Evolutionary conservation across 1,284 basidiomycete genomes (phyloP), one percentile per base, ranked within the genome.

Genomic region (Hemileia vastatrix): DNA sequence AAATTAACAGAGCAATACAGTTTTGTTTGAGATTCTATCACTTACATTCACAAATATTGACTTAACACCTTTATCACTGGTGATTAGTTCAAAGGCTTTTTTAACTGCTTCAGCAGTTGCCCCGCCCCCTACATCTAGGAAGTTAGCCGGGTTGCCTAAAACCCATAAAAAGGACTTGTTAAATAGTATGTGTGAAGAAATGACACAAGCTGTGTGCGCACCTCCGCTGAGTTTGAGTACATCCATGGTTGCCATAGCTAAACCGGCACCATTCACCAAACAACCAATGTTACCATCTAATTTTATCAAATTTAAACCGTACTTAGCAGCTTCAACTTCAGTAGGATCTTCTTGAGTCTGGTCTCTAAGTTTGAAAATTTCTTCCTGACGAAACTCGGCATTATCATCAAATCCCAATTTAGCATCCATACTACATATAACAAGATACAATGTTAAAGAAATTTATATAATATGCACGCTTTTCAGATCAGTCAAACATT

Each of bases 241-340:
- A 75, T 99, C 95, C 93, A 99, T 98, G 58, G 95, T 99, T 31
- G 95, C 95, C 95, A 99, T 99, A 58, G 95, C 95, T 65, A 99
- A 81, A 77, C 95, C 95, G 64, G 95, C 95, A 72, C 95, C 95
- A 76, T 99, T 99, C 68, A 99, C 95, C 64, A 99, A 81, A 78
- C 95, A 99, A 47, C 95, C 95, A 67, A 99, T 87, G 79, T 85
- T 90, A 43, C 95, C 95, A 76, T 99, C 95, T 54, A 99, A 86
- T 81, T 99, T 97, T 83, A 98, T 98, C 77, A 97, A 97, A 82
- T 96, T 98, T 73, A 98, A 83, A 74, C 90, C 88, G 70, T 88
- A 90, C 78, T 78, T 74, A 64, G 76, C 77, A 6, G 78, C 78
- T 87, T 90, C 79, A 86, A 86, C 93, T 78, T 99, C 95, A 45